A percentile compares a stretch with the other conserved stretches of the same genome.
Evolutionary conservation across 106 monocot genomes (phyloP).

Genomic region (Cymbidium sinense): DNA sequence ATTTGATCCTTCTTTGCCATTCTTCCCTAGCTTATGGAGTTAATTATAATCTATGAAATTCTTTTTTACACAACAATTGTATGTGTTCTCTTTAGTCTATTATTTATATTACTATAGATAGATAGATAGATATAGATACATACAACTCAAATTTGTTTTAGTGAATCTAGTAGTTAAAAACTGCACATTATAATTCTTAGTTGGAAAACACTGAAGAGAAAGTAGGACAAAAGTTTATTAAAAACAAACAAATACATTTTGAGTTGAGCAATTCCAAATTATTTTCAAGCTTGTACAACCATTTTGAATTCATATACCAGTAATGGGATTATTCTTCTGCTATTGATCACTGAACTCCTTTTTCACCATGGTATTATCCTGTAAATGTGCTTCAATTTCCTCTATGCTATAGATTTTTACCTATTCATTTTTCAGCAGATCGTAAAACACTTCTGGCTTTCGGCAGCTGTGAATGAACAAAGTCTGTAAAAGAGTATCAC

Average conservation of each 20-base stretch:
- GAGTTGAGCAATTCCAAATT: too few relatives aligned
- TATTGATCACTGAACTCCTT: background rate
- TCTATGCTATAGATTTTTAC: background rate
- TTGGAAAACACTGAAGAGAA: background rate
- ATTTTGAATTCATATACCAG: background rate
- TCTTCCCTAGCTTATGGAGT: too few relatives aligned
- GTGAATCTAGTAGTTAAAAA: background rate
- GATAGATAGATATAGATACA: too few relatives aligned
- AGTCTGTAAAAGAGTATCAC: slow-evolving; percentile 23
- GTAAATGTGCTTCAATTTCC: background rate
- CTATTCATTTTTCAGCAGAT: slow-evolving; percentile 60
- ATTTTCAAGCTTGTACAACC: background rate
- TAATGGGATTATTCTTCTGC: background rate
- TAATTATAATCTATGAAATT: too few relatives aligned
- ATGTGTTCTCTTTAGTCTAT: too few relatives aligned
- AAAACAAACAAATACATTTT: background rate
- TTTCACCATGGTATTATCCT: background rate
- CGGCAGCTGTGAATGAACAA: slow-evolving; percentile 44
- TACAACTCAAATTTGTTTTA: too few relatives aligned
- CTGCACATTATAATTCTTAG: background rate
- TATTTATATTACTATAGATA: too few relatives aligned
- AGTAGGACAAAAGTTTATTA: background rate
- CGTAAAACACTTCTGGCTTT: slow-evolving; percentile 67
- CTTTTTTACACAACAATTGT: too few relatives aligned
- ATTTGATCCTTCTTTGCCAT: too few relatives aligned